Conservation (phyloP, 208 protist species). For the Trypanosoma boissoni region DNA sequence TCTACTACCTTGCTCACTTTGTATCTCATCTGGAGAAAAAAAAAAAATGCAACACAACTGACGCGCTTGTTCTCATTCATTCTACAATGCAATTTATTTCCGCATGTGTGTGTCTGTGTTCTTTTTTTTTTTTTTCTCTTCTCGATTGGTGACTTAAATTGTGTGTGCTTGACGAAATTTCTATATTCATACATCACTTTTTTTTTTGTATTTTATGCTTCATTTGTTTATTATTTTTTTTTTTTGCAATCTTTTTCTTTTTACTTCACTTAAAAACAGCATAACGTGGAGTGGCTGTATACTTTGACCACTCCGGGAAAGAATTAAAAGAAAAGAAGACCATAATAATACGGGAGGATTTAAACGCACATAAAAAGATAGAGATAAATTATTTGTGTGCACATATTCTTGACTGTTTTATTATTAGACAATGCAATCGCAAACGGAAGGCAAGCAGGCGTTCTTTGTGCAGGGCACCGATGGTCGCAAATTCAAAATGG, state of each 20-base stretch:
- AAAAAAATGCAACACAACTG: conserved; percentile 6
- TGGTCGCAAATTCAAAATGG: conserved; percentile 85
- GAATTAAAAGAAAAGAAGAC: too few relatives aligned
- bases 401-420: conserved; percentile 1
- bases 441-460: conserved; percentile 49
- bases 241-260: conserved; percentile 11
- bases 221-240: background rate
- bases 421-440: background rate
- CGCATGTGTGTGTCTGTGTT: conserved; percentile 7
- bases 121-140: background rate
- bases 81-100: conserved; percentile 9
- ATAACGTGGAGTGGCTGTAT: background rate
- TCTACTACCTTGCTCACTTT: background rate
- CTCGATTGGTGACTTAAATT: background rate
- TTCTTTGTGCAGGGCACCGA: conserved; percentile 75
- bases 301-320: too few relatives aligned
- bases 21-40: background rate
- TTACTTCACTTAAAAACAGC: background rate
- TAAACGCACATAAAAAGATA: background rate
- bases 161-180: background rate
- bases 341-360: too few relatives aligned
- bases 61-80: background rate
- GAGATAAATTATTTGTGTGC: background rate
- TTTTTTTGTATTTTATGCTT: background rate
- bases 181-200: background rate